These are phyloP conservation scores for Colletotrichum nymphaeae DNA, from an alignment of 2,329 filamentous ascomycete species.

Conservation along the genomic window DNA sequence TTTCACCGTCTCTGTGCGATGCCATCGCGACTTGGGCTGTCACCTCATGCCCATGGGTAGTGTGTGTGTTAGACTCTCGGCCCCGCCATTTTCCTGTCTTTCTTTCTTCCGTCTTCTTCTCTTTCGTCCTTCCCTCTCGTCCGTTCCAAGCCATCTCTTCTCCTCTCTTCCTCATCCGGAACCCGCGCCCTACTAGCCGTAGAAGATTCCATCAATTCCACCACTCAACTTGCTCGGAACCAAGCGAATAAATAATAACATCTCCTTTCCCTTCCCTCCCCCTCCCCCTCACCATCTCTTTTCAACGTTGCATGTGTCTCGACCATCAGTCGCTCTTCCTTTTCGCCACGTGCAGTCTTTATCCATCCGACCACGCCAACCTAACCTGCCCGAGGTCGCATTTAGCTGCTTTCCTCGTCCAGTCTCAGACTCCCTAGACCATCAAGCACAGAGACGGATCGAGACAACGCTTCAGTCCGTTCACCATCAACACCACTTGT, in stretches of 20 bases:
- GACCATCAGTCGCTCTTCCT: conserved; percentile 1
- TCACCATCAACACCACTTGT: conserved; percentile 1
- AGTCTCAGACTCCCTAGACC: background rate
- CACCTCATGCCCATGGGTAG: no score
- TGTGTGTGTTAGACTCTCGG: background rate
- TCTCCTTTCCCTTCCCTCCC: background rate
- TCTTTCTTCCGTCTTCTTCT: background rate
- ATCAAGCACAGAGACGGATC: background rate
- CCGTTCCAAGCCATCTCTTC: background rate
- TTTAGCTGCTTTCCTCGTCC: background rate
- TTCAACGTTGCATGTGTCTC: conserved; percentile 5
- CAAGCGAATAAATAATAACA: conserved; percentile 21
- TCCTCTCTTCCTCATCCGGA: background rate
- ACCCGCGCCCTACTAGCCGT: conserved; percentile 1
- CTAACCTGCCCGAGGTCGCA: background rate
- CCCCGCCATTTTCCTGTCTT: background rate
- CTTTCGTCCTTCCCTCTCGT: background rate
- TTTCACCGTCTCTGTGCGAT: conserved; percentile 28
- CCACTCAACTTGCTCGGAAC: background rate
- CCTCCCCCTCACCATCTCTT: background rate
- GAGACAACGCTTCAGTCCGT: conserved; percentile 11
- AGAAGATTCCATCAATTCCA: conserved; percentile 26
- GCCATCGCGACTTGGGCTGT: conserved; percentile 23
- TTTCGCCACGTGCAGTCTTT: background rate
- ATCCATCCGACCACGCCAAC: conserved; percentile 11